These are phyloP conservation scores for Talaromyces islandicus DNA, from an alignment of 2,329 filamentous ascomycete species.

Conservation along the genomic window DNA sequence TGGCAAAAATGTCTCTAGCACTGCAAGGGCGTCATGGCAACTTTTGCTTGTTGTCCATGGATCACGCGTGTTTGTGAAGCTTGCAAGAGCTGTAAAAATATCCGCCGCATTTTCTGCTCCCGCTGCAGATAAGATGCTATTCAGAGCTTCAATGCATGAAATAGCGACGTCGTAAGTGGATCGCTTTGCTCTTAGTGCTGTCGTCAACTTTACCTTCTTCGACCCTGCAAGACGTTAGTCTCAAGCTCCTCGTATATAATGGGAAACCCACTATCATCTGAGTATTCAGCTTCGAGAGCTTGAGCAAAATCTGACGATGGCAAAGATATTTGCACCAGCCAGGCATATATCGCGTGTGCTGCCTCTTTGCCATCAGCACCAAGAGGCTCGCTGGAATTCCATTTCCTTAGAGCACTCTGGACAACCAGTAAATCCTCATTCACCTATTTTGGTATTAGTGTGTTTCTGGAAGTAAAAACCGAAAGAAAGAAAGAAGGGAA, in stretches of 20 bases:
- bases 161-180: slow-evolving; percentile 24
- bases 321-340: slow-evolving; percentile 25
- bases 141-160: slow-evolving; percentile 20
- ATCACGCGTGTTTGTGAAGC: slow-evolving; percentile 25
- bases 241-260: neutral
- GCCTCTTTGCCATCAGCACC: slow-evolving; percentile 17
- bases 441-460: slow-evolving; percentile 12
- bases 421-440: slow-evolving; percentile 27
- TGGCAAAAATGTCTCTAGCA: slow-evolving; percentile 14
- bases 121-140: slow-evolving; percentile 14
- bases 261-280: slow-evolving; percentile 12
- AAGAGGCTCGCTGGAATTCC: slow-evolving; percentile 13
- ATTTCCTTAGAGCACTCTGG: slow-evolving; percentile 17
- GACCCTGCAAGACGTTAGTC: slow-evolving; percentile 1
- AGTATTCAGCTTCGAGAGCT: slow-evolving; percentile 19
- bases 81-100: slow-evolving; percentile 26
- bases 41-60: slow-evolving; percentile 30
- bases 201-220: slow-evolving; percentile 13
- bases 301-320: slow-evolving; percentile 28
- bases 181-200: slow-evolving; percentile 19
- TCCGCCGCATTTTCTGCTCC: slow-evolving; percentile 17
- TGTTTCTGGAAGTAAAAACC: neutral
- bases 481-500: too few species aligned
- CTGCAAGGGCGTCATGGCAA: slow-evolving; percentile 12
- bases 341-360: slow-evolving; percentile 24